Conservation (phyloP, 2,329 filamentous ascomycete species). For the Colletotrichum sp. region DNA sequence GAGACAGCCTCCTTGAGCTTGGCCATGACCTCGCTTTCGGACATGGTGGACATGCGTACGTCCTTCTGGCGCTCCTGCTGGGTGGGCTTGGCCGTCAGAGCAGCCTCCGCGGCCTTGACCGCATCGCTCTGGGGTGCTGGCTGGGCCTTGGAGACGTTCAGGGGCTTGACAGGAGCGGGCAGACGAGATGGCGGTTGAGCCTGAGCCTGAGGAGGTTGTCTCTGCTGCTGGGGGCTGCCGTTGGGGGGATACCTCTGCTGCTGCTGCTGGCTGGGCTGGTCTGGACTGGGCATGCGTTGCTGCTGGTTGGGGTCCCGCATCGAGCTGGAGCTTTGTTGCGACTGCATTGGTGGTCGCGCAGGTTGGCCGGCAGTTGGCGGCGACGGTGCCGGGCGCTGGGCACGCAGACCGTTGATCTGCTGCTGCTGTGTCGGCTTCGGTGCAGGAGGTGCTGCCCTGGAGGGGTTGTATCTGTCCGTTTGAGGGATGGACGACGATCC, state of each 20-base stretch:
- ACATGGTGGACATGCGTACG: conserved; percentile 98
- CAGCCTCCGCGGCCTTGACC: conserved; percentile 88
- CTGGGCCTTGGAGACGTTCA: conserved; percentile 76
- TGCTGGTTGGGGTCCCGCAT: conserved; percentile 47
- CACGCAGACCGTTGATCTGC: conserved; percentile 61
- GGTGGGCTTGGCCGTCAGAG: conserved; percentile 81
- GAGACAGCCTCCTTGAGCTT: conserved; percentile 94
- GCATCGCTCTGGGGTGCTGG: conserved; percentile 63
- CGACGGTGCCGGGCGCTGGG: conserved; percentile 84
- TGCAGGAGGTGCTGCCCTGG: conserved; percentile 81
- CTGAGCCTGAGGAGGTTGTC: conserved; percentile 32
- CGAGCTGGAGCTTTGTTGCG: conserved; percentile 56
- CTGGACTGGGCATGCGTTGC: conserved; percentile 50
- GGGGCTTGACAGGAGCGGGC: conserved; percentile 74
- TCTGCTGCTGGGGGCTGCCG: conserved; percentile 56
- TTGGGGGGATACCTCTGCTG: conserved; percentile 58
- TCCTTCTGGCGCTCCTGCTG: conserved; percentile 82
- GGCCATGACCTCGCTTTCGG: conserved; percentile 95
- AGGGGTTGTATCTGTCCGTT: conserved; percentile 80
- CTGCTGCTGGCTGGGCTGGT: conserved; percentile 43
- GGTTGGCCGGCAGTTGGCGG: conserved; percentile 54
- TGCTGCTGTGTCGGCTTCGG: conserved; percentile 65
- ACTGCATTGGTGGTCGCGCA: conserved; percentile 49
- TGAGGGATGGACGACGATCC: conserved; percentile 50
- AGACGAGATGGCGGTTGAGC: conserved; percentile 47